Conservation (phyloP, 1,139 yeast species). For the Geotrichum europaeum region DNA sequence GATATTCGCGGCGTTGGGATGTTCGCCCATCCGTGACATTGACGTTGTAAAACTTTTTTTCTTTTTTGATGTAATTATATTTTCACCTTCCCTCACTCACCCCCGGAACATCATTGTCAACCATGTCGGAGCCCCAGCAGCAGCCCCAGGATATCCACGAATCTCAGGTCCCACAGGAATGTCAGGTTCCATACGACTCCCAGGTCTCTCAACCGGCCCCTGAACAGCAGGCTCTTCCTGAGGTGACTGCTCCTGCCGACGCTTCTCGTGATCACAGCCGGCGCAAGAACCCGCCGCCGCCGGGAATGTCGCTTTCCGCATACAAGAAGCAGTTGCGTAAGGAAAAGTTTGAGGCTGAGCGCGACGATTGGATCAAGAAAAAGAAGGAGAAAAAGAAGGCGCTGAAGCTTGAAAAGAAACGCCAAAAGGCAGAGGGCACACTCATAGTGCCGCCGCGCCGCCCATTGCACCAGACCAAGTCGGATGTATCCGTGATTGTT, state of each 20-base stretch:
- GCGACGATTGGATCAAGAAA: constrained; percentile 50
- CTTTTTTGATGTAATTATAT: background rate
- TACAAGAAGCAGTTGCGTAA: constrained; percentile 68
- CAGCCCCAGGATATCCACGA: background rate
- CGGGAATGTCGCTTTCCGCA: constrained; percentile 74
- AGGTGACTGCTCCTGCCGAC: background rate
- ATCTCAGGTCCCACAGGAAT: background rate
- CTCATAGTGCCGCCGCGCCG: constrained; percentile 13
- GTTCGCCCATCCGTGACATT: background rate
- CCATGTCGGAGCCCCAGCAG: background rate
- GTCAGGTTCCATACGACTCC: background rate
- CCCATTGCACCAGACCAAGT: constrained; percentile 9
- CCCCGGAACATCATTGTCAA: background rate
- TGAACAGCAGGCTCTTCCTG: background rate
- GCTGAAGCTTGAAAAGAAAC: constrained; percentile 29
- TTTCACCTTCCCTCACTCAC: background rate
- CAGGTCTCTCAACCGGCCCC: background rate
- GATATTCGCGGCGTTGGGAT: background rate
- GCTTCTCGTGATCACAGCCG: constrained; percentile 10
- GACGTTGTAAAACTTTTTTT: background rate
- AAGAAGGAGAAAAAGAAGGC: constrained; percentile 46
- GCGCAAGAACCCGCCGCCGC: constrained; percentile 18
- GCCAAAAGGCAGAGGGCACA: constrained; percentile 28
- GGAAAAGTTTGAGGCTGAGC: constrained; percentile 57
- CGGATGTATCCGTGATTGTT: constrained; percentile 47